Evolutionary conservation across 257 asterid genomes (phyloP).

Genomic region (Solanum habrochaites): DNA sequence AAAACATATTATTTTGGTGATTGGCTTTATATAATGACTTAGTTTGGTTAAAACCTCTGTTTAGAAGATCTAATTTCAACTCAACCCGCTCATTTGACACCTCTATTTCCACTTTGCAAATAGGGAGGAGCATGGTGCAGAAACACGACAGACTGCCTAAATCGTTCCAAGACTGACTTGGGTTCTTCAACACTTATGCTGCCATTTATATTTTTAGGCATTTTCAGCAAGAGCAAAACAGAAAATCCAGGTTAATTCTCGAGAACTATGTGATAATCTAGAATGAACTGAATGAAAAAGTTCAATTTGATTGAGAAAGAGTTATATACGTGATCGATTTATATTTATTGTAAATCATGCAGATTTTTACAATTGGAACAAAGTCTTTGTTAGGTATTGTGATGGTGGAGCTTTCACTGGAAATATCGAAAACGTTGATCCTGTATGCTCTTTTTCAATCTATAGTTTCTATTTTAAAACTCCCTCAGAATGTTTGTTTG

Average conservation of each 20-base stretch:
- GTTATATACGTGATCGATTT: not conserved
- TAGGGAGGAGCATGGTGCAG: slow-evolving; percentile 1
- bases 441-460: not conserved
- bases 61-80: too few relatives aligned
- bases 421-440: not conserved
- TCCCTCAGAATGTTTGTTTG: not conserved
- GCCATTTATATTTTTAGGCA: not conserved
- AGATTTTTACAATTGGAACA: slow-evolving; percentile 1
- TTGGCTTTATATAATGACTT: too few relatives aligned
- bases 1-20: too few relatives aligned
- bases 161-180: not conserved
- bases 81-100: too few relatives aligned
- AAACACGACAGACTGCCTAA: not conserved
- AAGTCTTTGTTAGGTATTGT: not conserved
- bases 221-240: not conserved
- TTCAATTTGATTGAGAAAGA: not conserved
- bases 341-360: not conserved
- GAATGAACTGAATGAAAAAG: not conserved
- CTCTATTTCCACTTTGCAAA: not conserved
- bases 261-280: not conserved
- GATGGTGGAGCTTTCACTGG: not conserved
- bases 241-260: not conserved
- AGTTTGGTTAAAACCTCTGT: too few relatives aligned
- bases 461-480: not conserved
- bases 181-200: not conserved